Conservation (phyloP, 148 eudicot species). For the Talinum fruticosum region DNA sequence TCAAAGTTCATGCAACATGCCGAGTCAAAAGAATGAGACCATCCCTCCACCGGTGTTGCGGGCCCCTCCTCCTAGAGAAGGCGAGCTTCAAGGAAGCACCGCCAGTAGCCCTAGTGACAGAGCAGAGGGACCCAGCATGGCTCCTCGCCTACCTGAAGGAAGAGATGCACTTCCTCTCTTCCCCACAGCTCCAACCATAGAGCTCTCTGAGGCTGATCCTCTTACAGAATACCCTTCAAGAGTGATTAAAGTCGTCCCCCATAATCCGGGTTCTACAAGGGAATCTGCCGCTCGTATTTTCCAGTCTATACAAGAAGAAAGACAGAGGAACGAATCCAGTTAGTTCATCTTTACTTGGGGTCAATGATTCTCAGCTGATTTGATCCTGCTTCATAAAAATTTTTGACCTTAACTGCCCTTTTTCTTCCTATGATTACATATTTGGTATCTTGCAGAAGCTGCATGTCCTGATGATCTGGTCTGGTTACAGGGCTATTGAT, state of each 20-base stretch:
- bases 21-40: constrained; percentile 29
- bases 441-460: constrained; percentile 17
- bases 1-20: constrained; percentile 38
- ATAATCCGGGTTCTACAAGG: constrained; percentile 52
- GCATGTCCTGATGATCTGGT: constrained; percentile 10
- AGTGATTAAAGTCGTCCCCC: constrained; percentile 82
- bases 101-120: constrained; percentile 61
- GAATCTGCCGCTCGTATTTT: constrained; percentile 81
- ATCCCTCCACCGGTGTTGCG: constrained; percentile 11
- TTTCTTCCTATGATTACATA: not conserved
- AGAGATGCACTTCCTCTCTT: constrained; percentile 46
- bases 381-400: not conserved
- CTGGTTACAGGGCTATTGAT: constrained; percentile 13
- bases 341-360: constrained; percentile 17
- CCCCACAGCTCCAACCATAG: constrained; percentile 34
- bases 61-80: constrained; percentile 24
- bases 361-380: constrained; percentile 13
- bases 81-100: constrained; percentile 52
- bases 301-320: constrained; percentile 78
- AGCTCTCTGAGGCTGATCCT: constrained; percentile 17
- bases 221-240: constrained; percentile 35
- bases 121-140: constrained; percentile 10
- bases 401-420: constrained; percentile 1
- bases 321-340: constrained; percentile 48
- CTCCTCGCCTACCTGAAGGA: constrained; percentile 20